Base-by-base conservation (phyloP, 2,329 filamentous ascomycete species). In the Penicillium sp. region DNA sequence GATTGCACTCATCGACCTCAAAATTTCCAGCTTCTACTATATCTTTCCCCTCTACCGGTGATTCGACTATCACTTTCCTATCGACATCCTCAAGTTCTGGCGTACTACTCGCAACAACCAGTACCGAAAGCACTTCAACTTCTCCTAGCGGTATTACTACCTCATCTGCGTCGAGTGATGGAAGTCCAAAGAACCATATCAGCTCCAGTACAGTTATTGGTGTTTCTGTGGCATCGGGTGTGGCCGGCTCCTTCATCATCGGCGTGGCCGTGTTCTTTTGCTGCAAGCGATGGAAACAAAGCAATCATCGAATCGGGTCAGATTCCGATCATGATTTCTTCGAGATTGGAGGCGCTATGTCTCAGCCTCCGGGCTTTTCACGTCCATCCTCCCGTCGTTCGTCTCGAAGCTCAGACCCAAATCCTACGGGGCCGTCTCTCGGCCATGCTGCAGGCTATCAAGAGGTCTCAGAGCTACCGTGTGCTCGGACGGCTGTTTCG, bases 261-360 rank as follows among this genome's bases (percentile, higher is more conserved):
- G 70, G 67, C 0, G 66, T 75, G 11, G 63, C 70, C 6, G 62
- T 77, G 9, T 70, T 75, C 36, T 70, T 72, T 54, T 71, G 68
- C 43, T 68, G 70, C 49, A 68, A 70, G 35, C 70, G 63, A 58
- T 66, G 70, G 53, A 70, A 66, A 55, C 67, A 67, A 16, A 69
- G 61, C 22, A 61, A 66, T 6, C 58, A 63, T n/a, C 36, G 61
- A 39, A 53, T 62, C 36, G 56, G 60, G 6, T 61, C 66, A 36
- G 60, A 73, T 24, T 64, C 60, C 6, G 62, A 74, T 41, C 37
- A 52, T 41, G 50, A 52, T 22, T 52, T 50, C n/a, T 78, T 77
- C 49, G 76, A 78, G 52, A 77, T 77, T 59, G 76, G 75, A 27
- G 76, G 75, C 2, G 56, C 64, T 11, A 77, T 77, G 75, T 65